Evolutionary conservation across 805 yeast species (phyloP).

Genomic region (Lipomyces sp.): DNA sequence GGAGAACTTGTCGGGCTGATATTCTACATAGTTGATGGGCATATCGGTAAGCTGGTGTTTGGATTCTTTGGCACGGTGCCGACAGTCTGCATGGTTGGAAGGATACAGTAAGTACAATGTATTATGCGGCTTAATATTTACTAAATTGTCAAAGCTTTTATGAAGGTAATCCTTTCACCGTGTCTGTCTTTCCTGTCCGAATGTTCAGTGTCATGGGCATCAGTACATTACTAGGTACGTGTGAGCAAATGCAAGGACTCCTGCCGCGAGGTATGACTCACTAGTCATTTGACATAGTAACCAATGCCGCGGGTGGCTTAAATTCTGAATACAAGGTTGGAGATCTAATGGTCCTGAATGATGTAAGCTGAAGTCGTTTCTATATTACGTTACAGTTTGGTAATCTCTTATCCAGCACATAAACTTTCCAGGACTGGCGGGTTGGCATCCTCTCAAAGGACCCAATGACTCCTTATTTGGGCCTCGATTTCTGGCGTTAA

Average conservation of each 20-base stretch:
- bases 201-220: conserved; percentile 70
- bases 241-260: background rate
- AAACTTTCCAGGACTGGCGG: conserved; percentile 89
- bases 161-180: conserved; percentile 85
- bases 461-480: conserved; percentile 81
- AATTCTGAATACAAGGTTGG: conserved; percentile 73
- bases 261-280: conserved; percentile 9
- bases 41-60: conserved; percentile 78
- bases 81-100: conserved; percentile 91
- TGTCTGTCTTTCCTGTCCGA: conserved; percentile 85
- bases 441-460: conserved; percentile 85
- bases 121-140: background rate
- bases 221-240: conserved; percentile 60
- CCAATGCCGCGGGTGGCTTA: conserved; percentile 97
- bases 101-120: conserved; percentile 61
- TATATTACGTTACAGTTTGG: background rate
- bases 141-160: conserved; percentile 49
- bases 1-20: background rate
- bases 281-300: conserved; percentile 43
- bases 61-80: conserved; percentile 80
- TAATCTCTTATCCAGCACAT: conserved; percentile 55
- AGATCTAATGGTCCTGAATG: conserved; percentile 87
- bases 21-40: conserved; percentile 70
- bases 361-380: conserved; percentile 43
- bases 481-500: conserved; percentile 82